phyloP scores from a whole-genome alignment of 352 stramenopile genomes.

The Poterioochromonas sp. region DNA sequence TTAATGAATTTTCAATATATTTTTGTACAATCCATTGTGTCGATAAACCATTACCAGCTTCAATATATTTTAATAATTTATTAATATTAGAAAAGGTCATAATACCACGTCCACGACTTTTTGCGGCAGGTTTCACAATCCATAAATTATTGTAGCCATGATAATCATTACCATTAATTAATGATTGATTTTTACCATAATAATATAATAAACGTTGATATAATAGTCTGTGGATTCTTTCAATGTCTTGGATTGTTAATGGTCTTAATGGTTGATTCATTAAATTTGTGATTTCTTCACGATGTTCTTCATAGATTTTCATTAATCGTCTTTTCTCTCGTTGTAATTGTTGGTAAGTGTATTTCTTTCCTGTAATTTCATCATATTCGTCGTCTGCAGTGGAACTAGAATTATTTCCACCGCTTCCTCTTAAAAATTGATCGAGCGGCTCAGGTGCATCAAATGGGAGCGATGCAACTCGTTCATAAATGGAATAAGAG shows the following conservation, averaged over 20 bases:
- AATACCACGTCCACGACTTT: slow-evolving; percentile 54
- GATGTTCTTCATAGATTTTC: not conserved
- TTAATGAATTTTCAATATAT: slow-evolving; percentile 58
- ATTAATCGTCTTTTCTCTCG: not conserved
- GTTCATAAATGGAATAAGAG: slow-evolving; percentile 2
- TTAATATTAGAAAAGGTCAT: slow-evolving; percentile 69
- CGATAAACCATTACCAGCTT: slow-evolving; percentile 39
- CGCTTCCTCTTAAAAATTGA: slow-evolving; percentile 34
- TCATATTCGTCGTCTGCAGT: slow-evolving; percentile 47
- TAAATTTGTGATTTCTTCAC: not conserved
- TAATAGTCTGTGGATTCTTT: slow-evolving; percentile 42
- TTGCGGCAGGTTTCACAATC: slow-evolving; percentile 75
- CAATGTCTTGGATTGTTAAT: not conserved
- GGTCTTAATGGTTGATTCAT: not conserved
- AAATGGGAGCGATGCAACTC: not conserved
- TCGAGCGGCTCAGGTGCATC: slow-evolving; percentile 41
- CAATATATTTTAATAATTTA: slow-evolving; percentile 67
- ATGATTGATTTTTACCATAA: slow-evolving; percentile 33
- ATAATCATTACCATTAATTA: slow-evolving; percentile 42
- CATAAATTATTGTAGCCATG: slow-evolving; percentile 65
- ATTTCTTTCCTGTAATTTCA: slow-evolving; percentile 54
- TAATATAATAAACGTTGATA: slow-evolving; percentile 9
- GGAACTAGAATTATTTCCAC: too few relatives aligned
- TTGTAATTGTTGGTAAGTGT: slow-evolving; percentile 16
- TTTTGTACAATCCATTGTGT: slow-evolving; percentile 58